These are phyloP conservation scores for Leccinum incarnatum DNA, from an alignment of 768 basidiomycete genomes.

Conservation along the genomic window DNA sequence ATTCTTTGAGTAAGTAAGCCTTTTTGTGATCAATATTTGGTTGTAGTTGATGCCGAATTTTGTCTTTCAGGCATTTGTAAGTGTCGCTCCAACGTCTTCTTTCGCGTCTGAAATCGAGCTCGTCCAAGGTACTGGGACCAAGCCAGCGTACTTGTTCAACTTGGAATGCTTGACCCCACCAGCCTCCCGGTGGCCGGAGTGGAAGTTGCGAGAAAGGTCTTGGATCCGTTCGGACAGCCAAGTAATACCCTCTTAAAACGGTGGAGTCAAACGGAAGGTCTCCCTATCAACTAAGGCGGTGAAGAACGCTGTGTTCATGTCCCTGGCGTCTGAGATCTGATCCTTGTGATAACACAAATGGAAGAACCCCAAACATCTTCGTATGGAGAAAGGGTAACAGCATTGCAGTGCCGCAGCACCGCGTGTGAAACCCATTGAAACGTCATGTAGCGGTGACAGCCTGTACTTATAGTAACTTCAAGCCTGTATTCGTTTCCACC, in stretches of 20 bases:
- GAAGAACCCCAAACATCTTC: not conserved
- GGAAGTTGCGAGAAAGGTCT: constrained; percentile 39
- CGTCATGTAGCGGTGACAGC: not conserved
- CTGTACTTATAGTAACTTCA: not conserved
- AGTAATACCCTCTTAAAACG: constrained; percentile 37
- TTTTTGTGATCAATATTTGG: not conserved
- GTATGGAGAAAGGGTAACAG: not conserved
- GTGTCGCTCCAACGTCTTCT: not conserved
- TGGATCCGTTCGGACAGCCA: constrained; percentile 41
- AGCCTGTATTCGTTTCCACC: not conserved
- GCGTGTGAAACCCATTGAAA: constrained; percentile 19
- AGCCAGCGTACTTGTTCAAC: constrained; percentile 44
- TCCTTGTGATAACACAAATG: not conserved
- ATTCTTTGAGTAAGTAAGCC: constrained; percentile 45
- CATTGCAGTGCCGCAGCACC: not conserved
- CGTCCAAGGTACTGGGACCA: constrained; percentile 46
- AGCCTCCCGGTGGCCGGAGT: constrained; percentile 38
- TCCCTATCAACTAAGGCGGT: constrained; percentile 24
- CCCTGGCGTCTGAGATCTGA: not conserved
- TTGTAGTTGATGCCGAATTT: not conserved
- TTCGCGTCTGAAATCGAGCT: not conserved
- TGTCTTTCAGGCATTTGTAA: constrained; percentile 18
- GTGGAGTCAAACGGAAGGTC: constrained; percentile 38
- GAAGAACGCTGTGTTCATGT: not conserved
- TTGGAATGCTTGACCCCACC: constrained; percentile 35